Base-by-base conservation (phyloP, 306 rosid species). In the Malus domestica region DNA sequence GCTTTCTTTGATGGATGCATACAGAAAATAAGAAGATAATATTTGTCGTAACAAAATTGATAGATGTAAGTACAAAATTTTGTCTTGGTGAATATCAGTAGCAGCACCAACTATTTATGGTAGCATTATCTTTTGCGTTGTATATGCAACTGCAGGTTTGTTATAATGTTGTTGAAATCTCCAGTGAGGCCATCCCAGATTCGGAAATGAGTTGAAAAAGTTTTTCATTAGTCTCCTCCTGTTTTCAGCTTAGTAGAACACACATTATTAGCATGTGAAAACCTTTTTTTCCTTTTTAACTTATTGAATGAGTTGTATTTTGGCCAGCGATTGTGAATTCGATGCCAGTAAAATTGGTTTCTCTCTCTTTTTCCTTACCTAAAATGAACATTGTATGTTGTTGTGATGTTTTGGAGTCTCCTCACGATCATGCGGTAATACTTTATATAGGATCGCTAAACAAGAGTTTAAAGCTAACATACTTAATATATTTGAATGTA, bases 101-200 rank as follows among this genome's bases (percentile, higher is more conserved):
- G 38, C 23, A 8, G 8, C 44, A 67, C 45, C 62, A 64, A 71
- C 29, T 35, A 73, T 57, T 29, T 32, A 71, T 61, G 23, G 63
- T 45, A 67, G 38, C 52, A 22, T 64, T 67, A 72, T 60, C 51
- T 57, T 33, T 51, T 15, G 67, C n/a, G 49, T 71, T 55, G 54
- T 80, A 23, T 82, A n/a, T 44, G 52, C 67, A 57, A 32, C 55
- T 49, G 55, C 86, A 90, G 91, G 84, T 83, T 27, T 90, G 91
- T 71, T 65, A 73, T 14, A 33, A 40, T 44, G 76, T 90, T 25
- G 44, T 85, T 69, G 60, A 83, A 29, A 80, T 88, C 23, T 61
- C 85, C 18, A 55, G 30, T 23, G 85, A 83, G 55, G 90, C 90
- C 81, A 81, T 90, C 75, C 89, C 93, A 29, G 87, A 85, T 54